phyloP scores from a whole-genome alignment of 2,329 filamentous ascomycete genomes.

The Fusarium buharicum region DNA sequence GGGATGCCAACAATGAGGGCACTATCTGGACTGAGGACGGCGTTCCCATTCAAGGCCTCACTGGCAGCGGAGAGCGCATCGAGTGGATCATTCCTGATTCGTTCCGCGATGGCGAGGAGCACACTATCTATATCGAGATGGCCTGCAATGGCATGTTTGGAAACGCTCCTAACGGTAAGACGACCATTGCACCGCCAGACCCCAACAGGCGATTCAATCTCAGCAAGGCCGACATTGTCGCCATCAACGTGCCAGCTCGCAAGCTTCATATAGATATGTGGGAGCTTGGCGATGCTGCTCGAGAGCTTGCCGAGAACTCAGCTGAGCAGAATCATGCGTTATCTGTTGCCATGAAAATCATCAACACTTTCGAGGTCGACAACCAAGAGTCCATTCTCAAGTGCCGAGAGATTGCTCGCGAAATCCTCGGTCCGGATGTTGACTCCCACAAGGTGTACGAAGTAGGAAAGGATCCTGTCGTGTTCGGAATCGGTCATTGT shows the following conservation, averaged over 20 bases:
- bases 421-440: slow-evolving; percentile 83
- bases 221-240: slow-evolving; percentile 82
- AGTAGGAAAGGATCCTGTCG: slow-evolving; percentile 76
- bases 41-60: slow-evolving; percentile 90
- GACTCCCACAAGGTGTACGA: slow-evolving; percentile 88
- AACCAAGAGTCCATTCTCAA: slow-evolving; percentile 80
- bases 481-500: slow-evolving; percentile 93
- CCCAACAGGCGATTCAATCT: slow-evolving; percentile 86
- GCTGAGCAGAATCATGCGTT: slow-evolving; percentile 91
- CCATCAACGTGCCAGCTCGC: slow-evolving; percentile 85
- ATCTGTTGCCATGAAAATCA: slow-evolving; percentile 85
- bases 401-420: slow-evolving; percentile 82
- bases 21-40: slow-evolving; percentile 92
- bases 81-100: slow-evolving; percentile 90
- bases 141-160: slow-evolving; percentile 99
- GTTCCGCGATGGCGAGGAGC: slow-evolving; percentile 86
- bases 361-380: slow-evolving; percentile 87
- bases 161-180: slow-evolving; percentile 82
- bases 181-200: slow-evolving; percentile 83
- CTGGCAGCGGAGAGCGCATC: slow-evolving; percentile 85
- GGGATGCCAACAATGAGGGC: slow-evolving; percentile 96
- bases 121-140: slow-evolving; percentile 96
- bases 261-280: slow-evolving; percentile 91
- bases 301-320: slow-evolving; percentile 88
- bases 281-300: slow-evolving; percentile 92